Evolutionary conservation across 352 stramenopile species (phyloP).

Genomic region (Globisporangium perplexum): DNA sequence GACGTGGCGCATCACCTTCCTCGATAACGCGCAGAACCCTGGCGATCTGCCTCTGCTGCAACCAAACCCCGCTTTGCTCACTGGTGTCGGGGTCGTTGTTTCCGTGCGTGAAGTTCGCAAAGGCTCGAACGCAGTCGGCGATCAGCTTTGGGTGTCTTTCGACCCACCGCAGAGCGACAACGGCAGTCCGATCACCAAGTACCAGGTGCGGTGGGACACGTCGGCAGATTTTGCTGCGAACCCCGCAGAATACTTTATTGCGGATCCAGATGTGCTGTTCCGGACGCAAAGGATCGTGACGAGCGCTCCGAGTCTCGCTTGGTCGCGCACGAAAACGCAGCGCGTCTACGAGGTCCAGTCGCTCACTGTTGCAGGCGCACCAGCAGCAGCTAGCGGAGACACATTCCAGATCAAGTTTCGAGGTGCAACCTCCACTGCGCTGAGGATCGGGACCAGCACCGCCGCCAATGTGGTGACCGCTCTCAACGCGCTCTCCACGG

Average conservation of each 20-base stretch:
- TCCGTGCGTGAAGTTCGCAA: slow-evolving; percentile 48
- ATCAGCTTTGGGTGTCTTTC: slow-evolving; percentile 76
- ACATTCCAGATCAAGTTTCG: slow-evolving; percentile 57
- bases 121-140: slow-evolving; percentile 61
- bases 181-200: slow-evolving; percentile 59
- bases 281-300: slow-evolving; percentile 48
- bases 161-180: slow-evolving; percentile 56
- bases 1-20: slow-evolving; percentile 65
- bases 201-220: slow-evolving; percentile 65
- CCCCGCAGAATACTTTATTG: slow-evolving; percentile 40
- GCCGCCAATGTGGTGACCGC: slow-evolving; percentile 19
- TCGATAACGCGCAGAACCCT: slow-evolving; percentile 62
- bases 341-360: slow-evolving; percentile 36
- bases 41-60: slow-evolving; percentile 49
- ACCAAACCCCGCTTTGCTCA: slow-evolving; percentile 25
- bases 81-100: slow-evolving; percentile 35
- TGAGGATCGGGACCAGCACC: slow-evolving; percentile 36
- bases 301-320: slow-evolving; percentile 41
- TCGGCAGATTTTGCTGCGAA: slow-evolving; percentile 39
- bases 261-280: slow-evolving; percentile 48
- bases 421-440: slow-evolving; percentile 18
- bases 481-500: slow-evolving; percentile 32
- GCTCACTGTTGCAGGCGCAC: slow-evolving; percentile 27
- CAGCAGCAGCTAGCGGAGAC: slow-evolving; percentile 4
- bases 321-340: slow-evolving; percentile 35